Evolutionary conservation across 768 basidiomycete genomes (phyloP), one percentile per base, ranked within the genome.

Genomic region (Pleurotus ostreatus): DNA sequence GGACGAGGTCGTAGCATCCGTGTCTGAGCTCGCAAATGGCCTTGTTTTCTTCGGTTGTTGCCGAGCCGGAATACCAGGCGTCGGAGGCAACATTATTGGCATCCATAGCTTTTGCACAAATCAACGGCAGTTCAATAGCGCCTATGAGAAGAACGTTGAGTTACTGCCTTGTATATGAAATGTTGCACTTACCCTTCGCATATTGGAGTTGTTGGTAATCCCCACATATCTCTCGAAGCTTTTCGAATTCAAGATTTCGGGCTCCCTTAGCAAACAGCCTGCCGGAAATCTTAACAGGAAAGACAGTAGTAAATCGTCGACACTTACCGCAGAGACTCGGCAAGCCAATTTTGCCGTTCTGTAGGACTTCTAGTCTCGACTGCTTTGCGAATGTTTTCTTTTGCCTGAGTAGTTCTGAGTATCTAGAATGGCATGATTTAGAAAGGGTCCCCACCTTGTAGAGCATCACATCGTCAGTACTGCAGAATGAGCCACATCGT

Each of bases 401-500:
- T 88, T 1, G 96, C 96, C 92, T 95, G 60, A 16, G 39, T 53
- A 23, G 40, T 12, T 22, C 57, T 46, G 18, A 39, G 62, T 39
- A 46, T 37, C 46, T 48, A n/a, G 55, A 18, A n/a, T 45, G 39
- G 38, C 15, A 41, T 16, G 30, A 34, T 11, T 34, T 11, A n/a
- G 11, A 52, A 55, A 40, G 54, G 44, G 55, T 37, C 59, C 72
- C 56, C 62, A 85, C 94, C 78, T 99, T 99, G 76, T 98, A 98
- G 25, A 97, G 71, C 81, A 97, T 91, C 44, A 99, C 97, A 71
- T 99, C 97, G 65, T 98, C 97, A 2, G 95, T 88, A 62, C 95
- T 95, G 70, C 94, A 98, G 80, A 98, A 98, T 12, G 94, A 92
- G 2, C 96, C 95, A 62, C 97, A 99, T 67, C 94, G 81, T 63